phyloP scores from a whole-genome alignment of 2,329 filamentous ascomycete species.

The Fusarium odoratissimum region DNA sequence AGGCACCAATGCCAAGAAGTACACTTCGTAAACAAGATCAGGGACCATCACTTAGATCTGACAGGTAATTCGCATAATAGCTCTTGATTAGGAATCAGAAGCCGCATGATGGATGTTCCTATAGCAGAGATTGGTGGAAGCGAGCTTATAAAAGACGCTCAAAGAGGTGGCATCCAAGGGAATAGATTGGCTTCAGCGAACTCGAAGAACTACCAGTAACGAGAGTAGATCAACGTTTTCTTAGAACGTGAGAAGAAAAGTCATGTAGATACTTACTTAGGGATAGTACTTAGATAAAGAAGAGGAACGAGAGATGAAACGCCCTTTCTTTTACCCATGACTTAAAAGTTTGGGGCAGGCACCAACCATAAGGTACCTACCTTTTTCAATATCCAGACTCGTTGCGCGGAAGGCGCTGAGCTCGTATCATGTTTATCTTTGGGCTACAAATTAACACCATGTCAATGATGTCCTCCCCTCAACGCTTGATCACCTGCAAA shows the following conservation, averaged over 20 bases:
- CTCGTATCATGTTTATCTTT: not conserved
- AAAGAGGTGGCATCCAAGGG: not conserved
- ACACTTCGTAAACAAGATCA: not conserved
- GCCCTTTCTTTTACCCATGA: not conserved
- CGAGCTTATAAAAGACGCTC: not conserved
- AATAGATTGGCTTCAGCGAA: not conserved
- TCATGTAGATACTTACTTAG: not conserved
- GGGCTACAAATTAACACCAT: not conserved
- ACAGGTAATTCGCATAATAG: not conserved
- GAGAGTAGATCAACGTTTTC: not conserved
- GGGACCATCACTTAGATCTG: not conserved
- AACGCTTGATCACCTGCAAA: not conserved
- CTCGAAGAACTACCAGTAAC: not conserved
- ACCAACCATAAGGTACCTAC: not conserved
- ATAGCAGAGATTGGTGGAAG: not conserved
- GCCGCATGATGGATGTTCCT: not conserved
- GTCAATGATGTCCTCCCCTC: not conserved
- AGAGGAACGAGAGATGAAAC: not conserved
- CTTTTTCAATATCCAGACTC: not conserved
- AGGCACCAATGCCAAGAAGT: constrained; percentile 32
- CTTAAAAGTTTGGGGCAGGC: not conserved
- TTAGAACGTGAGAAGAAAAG: not conserved
- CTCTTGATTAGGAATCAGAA: not conserved
- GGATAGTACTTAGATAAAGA: not conserved
- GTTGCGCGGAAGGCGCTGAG: not conserved